Percentiles rank a stretch among this genome's conserved stretches.
Evolutionary conservation across 31 red algal genomes (phyloP).

Genomic region (Odonthalia washingtoniensis): DNA sequence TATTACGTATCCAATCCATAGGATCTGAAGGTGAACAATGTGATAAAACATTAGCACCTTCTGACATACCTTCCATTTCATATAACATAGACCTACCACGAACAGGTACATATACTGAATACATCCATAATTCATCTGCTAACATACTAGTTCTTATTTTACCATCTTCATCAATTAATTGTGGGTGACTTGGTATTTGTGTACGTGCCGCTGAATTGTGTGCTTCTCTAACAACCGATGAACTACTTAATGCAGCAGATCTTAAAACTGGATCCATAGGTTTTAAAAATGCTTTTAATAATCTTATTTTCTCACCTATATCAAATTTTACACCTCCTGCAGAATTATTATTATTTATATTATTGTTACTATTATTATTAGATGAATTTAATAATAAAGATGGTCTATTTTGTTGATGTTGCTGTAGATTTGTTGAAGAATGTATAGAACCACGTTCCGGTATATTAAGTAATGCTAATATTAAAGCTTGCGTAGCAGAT

Average conservation of each 20-base stretch:
- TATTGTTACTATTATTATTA: too few species aligned
- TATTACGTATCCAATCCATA: background rate
- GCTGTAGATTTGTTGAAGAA: too few species aligned
- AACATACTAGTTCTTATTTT: constrained; percentile 44
- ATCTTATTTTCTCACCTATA: constrained; percentile 45
- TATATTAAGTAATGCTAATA: constrained; percentile 58
- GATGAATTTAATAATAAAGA: background rate
- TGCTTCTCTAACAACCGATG: constrained; percentile 50
- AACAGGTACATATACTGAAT: constrained; percentile 56
- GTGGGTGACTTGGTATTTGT: constrained; percentile 44
- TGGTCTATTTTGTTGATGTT: background rate
- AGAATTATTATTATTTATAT: background rate
- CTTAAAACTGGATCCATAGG: constrained; percentile 58
- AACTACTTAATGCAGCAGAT: constrained; percentile 58
- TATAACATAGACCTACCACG: constrained; percentile 20
- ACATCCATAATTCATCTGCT: constrained; percentile 69
- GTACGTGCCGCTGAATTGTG: constrained; percentile 50
- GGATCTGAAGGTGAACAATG: background rate
- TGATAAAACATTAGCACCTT: constrained; percentile 25
- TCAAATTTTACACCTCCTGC: background rate
- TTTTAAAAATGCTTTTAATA: constrained; percentile 45
- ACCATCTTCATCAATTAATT: constrained; percentile 58
- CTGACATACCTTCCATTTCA: constrained; percentile 55
- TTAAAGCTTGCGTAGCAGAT: constrained; percentile 59
- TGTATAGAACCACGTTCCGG: background rate